Evolutionary conservation across 257 asterid genomes (phyloP), one percentile per base, ranked within the genome.

Genomic region (Primulina huaijiensis): DNA sequence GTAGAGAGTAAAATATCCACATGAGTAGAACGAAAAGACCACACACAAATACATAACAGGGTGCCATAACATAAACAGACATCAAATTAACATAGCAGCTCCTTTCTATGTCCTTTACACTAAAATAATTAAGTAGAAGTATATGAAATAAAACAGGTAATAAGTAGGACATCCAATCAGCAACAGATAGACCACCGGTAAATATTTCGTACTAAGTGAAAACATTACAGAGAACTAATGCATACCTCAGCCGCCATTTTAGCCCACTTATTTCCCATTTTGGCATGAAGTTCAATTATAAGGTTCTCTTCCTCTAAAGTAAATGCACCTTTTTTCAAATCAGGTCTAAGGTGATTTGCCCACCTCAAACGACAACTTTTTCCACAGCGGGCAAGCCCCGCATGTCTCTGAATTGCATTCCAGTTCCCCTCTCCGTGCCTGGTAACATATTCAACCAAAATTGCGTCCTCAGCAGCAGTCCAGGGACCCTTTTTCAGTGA

Each of bases 291-390:
- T 72, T 84, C 89, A 66, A 84, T 73, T 31, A 86, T 82, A 33
- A 38, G 81, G 33, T 64, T 77, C 75, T 86, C 92, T 67, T 86
- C 92, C 77, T 82, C 85, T 0, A 81, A 74, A 19, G 83, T 84
- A 67, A 86, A 82, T 56, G 83, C 80, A 30, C 89, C 92, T 80
- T 86, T 86, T 79, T 79, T 86, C 35, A 86, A 72, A 75, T 86
- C 82, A 4, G 92, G 89, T 67, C 89, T 73, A 31, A 86, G 87
- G 82, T 86, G 92, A 84, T 86, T 86, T 30, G 86, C 83, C 92
- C 92, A 86, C 79, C 89, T 82, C 73, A 86, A 63, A 17, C 92
- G 92, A 52, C 89, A 86, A 67, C 92, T 86, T 75, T 86, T 86
- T n/a, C 92, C 92, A 72, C 92, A 84, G 12, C 92, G 86, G 33